phyloP scores from a whole-genome alignment of 331 rosid species.

The Dryas integrifolia region DNA sequence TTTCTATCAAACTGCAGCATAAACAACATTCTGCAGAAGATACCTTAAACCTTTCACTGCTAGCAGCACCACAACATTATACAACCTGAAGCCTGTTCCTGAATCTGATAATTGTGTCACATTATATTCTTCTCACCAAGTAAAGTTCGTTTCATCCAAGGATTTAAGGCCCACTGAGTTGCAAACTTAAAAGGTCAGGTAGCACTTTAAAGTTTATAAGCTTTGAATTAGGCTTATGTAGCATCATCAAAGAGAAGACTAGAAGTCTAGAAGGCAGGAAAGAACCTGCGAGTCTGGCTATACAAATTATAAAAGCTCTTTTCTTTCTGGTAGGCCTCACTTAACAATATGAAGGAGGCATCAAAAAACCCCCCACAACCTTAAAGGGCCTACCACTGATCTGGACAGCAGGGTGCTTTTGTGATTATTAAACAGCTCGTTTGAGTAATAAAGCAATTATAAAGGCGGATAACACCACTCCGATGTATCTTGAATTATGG shows the following conservation, averaged over 20 bases:
- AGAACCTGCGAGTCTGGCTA: not conserved
- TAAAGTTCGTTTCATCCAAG: too few species aligned
- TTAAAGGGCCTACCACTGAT: not conserved
- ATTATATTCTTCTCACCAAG: too few species aligned
- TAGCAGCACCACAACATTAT: not conserved
- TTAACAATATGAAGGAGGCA: not conserved
- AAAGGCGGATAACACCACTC: too few species aligned
- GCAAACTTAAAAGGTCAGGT: too few species aligned
- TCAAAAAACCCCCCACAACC: not conserved
- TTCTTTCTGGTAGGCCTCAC: constrained; percentile 3
- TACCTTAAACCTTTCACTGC: not conserved
- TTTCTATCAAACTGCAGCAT: not conserved
- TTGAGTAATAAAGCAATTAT: too few species aligned
- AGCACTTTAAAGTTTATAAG: too few species aligned
- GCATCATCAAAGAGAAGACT: not conserved
- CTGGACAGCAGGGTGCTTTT: too few species aligned
- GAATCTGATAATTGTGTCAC: too few species aligned
- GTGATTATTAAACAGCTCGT: too few species aligned
- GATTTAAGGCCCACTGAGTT: too few species aligned
- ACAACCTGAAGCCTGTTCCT: not conserved
- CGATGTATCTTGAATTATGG: too few species aligned
- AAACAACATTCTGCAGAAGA: not conserved
- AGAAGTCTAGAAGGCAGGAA: not conserved
- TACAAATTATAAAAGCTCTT: not conserved
- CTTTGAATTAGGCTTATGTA: not conserved